Percentiles rank a stretch among this genome's conserved stretches.
Evolutionary conservation across 192 early-diverging fungal species (phyloP).

Genomic region (Helicostylum pulchrum): DNA sequence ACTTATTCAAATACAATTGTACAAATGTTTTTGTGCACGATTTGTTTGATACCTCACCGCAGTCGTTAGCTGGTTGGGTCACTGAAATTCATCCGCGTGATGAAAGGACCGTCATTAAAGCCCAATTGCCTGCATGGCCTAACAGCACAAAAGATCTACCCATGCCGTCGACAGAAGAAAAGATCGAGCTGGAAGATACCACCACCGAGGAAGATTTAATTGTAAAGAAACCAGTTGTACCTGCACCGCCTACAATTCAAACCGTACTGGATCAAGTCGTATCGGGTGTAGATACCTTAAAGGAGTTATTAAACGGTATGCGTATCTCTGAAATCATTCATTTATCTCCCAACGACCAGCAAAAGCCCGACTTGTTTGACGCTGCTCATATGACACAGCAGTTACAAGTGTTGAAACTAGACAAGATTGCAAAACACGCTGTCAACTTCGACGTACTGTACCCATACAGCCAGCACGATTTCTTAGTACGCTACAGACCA

Average conservation of each 20-base stretch:
- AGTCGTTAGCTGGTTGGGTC: constrained; percentile 43
- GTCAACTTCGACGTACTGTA: constrained; percentile 59
- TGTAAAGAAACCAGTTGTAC: neutral
- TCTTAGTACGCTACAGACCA: constrained; percentile 63
- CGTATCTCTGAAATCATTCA: constrained; percentile 79
- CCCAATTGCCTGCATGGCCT: constrained; percentile 71
- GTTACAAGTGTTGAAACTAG: constrained; percentile 60
- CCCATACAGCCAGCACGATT: constrained; percentile 63
- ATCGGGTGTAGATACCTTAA: neutral
- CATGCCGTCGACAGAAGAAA: no score
- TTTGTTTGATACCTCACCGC: constrained; percentile 59
- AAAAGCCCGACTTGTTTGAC: constrained; percentile 51
- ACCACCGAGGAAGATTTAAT: neutral
- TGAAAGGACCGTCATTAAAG: constrained; percentile 65
- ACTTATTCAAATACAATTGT: constrained; percentile 60
- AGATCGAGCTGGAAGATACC: no score
- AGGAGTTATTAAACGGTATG: neutral
- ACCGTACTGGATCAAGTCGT: constrained; percentile 4
- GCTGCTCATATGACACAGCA: constrained; percentile 59
- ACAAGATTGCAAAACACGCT: constrained; percentile 59
- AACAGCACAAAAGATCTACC: neutral
- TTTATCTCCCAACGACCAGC: constrained; percentile 60
- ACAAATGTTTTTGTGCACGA: constrained; percentile 59
- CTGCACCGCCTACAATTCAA: neutral
- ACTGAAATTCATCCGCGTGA: constrained; percentile 72